Conservation (phyloP, 1,139 yeast genomes). For the Pneumocystis canis region DNA sequence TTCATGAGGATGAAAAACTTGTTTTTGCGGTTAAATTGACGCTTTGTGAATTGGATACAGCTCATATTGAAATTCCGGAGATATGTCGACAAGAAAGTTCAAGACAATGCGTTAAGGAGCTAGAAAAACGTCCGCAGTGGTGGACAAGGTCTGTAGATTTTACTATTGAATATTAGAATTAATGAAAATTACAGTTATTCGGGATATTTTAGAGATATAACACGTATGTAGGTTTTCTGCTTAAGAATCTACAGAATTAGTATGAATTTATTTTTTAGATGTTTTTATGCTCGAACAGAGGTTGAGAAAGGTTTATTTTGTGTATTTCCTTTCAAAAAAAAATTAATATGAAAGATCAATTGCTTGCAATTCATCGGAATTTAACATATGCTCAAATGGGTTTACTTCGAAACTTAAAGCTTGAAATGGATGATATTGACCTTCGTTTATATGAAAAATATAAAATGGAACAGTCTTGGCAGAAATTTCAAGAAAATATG, state of each 20-base stretch:
- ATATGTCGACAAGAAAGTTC: background rate
- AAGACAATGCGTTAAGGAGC: background rate
- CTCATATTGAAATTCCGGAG: slow-evolving; percentile 6
- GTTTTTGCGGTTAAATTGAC: slow-evolving; percentile 8
- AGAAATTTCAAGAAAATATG: background rate
- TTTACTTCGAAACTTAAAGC: background rate
- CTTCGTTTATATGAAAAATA: background rate
- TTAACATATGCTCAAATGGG: background rate
- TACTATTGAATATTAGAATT: background rate
- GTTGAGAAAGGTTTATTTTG: background rate
- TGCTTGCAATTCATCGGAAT: background rate
- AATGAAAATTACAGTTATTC: slow-evolving; percentile 9
- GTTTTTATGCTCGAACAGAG: background rate
- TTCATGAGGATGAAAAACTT: slow-evolving; percentile 3
- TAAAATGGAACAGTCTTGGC: background rate
- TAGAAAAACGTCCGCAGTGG: slow-evolving; percentile 2
- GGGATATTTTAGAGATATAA: slow-evolving; percentile 10
- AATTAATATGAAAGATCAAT: background rate
- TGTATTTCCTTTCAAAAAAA: background rate
- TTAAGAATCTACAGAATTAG: background rate
- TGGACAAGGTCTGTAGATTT: slow-evolving; percentile 3
- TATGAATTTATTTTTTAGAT: background rate
- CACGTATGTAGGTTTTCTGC: background rate
- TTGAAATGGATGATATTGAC: background rate
- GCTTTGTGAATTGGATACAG: slow-evolving; percentile 8